Percentiles rank a stretch among this genome's conserved stretches.
phyloP scores from a whole-genome alignment of 768 basidiomycete species.

The Phylloporus sp. region DNA sequence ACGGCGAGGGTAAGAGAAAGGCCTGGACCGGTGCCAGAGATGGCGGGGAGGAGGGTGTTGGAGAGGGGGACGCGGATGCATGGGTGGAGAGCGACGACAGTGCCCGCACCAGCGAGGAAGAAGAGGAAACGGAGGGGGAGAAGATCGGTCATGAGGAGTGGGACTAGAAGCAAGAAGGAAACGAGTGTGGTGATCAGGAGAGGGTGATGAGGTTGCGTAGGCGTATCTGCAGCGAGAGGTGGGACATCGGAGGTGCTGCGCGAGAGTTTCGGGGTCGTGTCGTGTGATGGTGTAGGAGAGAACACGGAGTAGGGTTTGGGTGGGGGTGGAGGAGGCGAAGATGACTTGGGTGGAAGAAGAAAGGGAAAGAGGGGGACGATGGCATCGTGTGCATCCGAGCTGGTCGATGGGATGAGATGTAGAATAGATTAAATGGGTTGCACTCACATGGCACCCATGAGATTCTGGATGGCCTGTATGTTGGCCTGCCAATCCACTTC shows the following conservation, averaged over 20 bases:
- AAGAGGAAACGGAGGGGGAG: slow-evolving; percentile 48
- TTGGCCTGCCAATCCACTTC: slow-evolving; percentile 86
- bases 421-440: too few species aligned
- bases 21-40: slow-evolving; percentile 15
- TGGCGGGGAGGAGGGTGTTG: neutral
- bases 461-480: slow-evolving; percentile 84
- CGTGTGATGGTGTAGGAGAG: slow-evolving; percentile 3
- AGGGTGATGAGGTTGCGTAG: slow-evolving; percentile 29
- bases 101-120: slow-evolving; percentile 30
- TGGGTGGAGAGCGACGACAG: slow-evolving; percentile 14
- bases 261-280: slow-evolving; percentile 16
- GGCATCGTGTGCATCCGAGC: slow-evolving; percentile 59
- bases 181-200: slow-evolving; percentile 37
- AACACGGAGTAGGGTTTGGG: slow-evolving; percentile 42
- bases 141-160: slow-evolving; percentile 36
- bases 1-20: slow-evolving; percentile 16
- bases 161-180: slow-evolving; percentile 38
- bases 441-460: slow-evolving; percentile 79
- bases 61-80: slow-evolving; percentile 2
- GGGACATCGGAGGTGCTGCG: neutral
- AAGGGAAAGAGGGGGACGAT: slow-evolving; percentile 43
- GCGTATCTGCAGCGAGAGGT: neutral
- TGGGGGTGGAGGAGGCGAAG: slow-evolving; percentile 46
- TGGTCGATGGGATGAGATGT: slow-evolving; percentile 22
- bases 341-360: slow-evolving; percentile 43